Evolutionary conservation across 495 filamentous ascomycete species (phyloP), one percentile per base, ranked within the genome.

Genomic region (Aspergillus avenaceus): DNA sequence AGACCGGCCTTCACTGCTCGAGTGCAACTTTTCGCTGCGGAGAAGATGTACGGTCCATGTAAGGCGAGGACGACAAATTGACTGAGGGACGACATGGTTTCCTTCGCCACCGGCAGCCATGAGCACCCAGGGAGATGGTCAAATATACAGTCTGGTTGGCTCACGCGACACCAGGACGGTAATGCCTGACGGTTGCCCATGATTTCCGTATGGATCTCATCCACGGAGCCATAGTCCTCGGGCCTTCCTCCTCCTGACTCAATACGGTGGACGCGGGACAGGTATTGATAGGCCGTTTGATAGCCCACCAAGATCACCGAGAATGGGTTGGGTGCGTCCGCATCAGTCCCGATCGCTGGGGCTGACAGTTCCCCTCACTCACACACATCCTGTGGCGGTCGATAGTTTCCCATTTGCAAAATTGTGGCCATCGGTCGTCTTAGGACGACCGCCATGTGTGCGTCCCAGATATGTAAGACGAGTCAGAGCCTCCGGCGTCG

Each of bases 31-130:
- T 65, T 64, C 4, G 69, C 53, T n/a, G 75, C 69, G 0, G 78
- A 79, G 49, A 85, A 85, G 29, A 85, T 78, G 56, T 81, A 85
- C 0, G 82, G 79, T 38, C 81, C 73, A 47, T 85, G 82, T 27
- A 85, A 70, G 16, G 79, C 78, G 58, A 84, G 81, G 37, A 83
- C 62, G 41, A 80, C 74, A 51, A 82, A 77, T 16, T 71, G 63
- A 18, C 71, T 53, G 8, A 76, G 58, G 38, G 76, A 76, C 23
- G 72, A 71, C 43, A 83, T 47, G 9, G 65, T 61, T 12, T 72
- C 66, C 18, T 79, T 66, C 3, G 71, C 71, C 28, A 55, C 64
- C 1, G 73, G 70, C 26, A 85, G 54, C 76, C 81, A 85, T 53
- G 70, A 66, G 38, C 77, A 79, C 12, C 74, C 71, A 0, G 65